These are phyloP conservation scores for Epichloe typhina DNA, from an alignment of 2,329 filamentous ascomycete species.

Conservation along the genomic window DNA sequence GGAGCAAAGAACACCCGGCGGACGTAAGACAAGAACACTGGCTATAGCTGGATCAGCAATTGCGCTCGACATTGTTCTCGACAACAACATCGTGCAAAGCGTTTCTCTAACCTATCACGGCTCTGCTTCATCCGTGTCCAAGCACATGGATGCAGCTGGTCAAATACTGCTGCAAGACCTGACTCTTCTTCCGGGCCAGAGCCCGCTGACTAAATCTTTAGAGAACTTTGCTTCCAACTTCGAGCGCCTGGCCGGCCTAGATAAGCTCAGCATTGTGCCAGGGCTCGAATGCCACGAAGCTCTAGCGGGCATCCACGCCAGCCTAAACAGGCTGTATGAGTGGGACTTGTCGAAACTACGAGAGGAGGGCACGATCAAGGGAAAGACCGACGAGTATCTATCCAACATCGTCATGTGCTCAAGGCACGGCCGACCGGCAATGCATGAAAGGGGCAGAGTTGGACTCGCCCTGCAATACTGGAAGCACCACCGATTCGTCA, in stretches of 20 bases:
- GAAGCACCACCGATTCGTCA: constrained; percentile 46
- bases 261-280: constrained; percentile 56
- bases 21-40: constrained; percentile 39
- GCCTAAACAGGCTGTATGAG: constrained; percentile 53
- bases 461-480: constrained; percentile 69
- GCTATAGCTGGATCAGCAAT: constrained; percentile 50
- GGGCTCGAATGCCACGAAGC: constrained; percentile 68
- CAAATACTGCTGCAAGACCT: constrained; percentile 55
- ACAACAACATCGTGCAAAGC: constrained; percentile 47
- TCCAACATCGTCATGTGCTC: constrained; percentile 51
- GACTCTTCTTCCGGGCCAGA: constrained; percentile 43
- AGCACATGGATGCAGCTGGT: constrained; percentile 47
- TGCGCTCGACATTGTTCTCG: constrained; percentile 47
- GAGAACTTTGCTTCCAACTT: constrained; percentile 61
- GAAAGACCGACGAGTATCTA: constrained; percentile 34
- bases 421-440: constrained; percentile 54
- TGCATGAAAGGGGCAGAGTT: constrained; percentile 54
- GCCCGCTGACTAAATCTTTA: constrained; percentile 55
- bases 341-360: constrained; percentile 52
- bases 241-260: constrained; percentile 53
- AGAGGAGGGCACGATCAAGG: constrained; percentile 31
- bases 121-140: constrained; percentile 42
- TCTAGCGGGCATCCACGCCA: constrained; percentile 58
- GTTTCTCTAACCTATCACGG: constrained; percentile 52
- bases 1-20: constrained; percentile 30